phyloP scores from a whole-genome alignment of 345 rosid species.

The Kandelia obovata region DNA sequence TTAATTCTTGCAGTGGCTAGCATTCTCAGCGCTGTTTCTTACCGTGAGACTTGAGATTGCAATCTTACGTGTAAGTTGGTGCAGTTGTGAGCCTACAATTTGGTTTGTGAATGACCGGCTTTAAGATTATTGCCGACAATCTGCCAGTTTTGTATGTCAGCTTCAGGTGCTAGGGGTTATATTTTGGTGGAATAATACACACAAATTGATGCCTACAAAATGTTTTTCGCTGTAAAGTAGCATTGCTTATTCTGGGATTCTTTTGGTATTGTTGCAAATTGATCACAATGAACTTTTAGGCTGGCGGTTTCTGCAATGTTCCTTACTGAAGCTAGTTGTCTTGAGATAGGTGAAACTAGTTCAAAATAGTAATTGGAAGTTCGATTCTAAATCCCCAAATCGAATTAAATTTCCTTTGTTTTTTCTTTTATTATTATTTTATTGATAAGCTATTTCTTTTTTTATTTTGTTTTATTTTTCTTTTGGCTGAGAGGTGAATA shows the following conservation, averaged over 20 bases:
- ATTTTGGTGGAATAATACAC: background rate
- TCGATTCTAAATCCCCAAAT: too few species aligned
- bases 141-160: background rate
- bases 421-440: too few species aligned
- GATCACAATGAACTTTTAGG: too few species aligned
- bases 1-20: constrained; percentile 8
- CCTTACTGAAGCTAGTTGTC: too few species aligned
- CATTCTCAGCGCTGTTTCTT: constrained; percentile 7
- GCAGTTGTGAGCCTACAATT: background rate
- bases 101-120: background rate
- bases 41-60: background rate
- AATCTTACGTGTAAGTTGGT: background rate
- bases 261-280: too few species aligned
- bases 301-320: too few species aligned
- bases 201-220: background rate
- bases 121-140: background rate
- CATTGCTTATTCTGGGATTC: background rate
- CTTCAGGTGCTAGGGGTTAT: background rate
- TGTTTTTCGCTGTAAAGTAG: background rate
- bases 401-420: too few species aligned
- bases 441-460: too few species aligned
- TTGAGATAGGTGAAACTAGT: too few species aligned
- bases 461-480: too few species aligned
- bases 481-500: too few species aligned
- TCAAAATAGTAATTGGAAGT: too few species aligned